Conservation (phyloP, 2,329 filamentous ascomycete species). For the Trichoderma sp. region DNA sequence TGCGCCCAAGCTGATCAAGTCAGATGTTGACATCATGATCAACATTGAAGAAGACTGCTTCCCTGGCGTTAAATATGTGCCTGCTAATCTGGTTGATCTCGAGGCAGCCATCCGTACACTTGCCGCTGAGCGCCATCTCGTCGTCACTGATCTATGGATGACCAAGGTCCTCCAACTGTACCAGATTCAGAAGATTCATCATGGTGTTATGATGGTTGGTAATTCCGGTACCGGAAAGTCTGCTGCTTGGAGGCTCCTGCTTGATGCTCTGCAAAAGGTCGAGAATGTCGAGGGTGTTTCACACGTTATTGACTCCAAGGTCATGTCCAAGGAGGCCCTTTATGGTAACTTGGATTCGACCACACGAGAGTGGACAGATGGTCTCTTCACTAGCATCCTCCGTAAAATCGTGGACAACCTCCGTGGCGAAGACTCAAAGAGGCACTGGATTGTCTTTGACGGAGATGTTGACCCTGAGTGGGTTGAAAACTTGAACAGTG, state of each 20-base stretch:
- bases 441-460: conserved; percentile 99
- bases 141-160: conserved; percentile 94
- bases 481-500: conserved; percentile 99
- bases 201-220: conserved; percentile 99
- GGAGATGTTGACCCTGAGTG: conserved; percentile 98
- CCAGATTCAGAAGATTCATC: conserved; percentile 96
- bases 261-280: conserved; percentile 87
- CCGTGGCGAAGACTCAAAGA: conserved; percentile 92
- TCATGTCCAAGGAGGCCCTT: conserved; percentile 98
- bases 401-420: conserved; percentile 99
- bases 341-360: conserved; percentile 97
- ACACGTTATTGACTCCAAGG: conserved; percentile 98
- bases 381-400: conserved; percentile 95
- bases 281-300: conserved; percentile 92
- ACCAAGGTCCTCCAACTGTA: conserved; percentile 96
- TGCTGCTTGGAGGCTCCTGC: conserved; percentile 86
- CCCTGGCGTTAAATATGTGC: conserved; percentile 89
- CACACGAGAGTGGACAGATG: conserved; percentile 98
- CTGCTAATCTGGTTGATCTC: conserved; percentile 80
- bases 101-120: conserved; percentile 80
- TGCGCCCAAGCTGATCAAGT: conserved; percentile 91
- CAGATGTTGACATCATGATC: conserved; percentile 87
- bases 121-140: conserved; percentile 81
- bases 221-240: conserved; percentile 98
- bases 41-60: conserved; percentile 84